Evolutionary conservation across 148 eudicot genomes (phyloP).

Genomic region (Chenopodium formosanum): DNA sequence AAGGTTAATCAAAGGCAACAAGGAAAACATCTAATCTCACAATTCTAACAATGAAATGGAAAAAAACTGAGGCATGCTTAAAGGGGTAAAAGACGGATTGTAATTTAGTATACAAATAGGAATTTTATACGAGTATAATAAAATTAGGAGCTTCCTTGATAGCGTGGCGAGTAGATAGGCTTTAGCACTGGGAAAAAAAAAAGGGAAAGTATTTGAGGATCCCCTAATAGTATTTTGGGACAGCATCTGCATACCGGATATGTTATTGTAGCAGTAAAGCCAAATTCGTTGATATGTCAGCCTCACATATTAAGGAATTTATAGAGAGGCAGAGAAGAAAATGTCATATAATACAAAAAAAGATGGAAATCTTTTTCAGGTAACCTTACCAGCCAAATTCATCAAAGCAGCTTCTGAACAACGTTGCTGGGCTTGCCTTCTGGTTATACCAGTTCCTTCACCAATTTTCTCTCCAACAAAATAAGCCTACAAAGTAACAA

Average conservation of each 20-base stretch:
- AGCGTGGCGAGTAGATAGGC: neutral
- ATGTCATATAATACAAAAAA: neutral
- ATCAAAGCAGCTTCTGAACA: conserved; percentile 89
- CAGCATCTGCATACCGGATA: neutral
- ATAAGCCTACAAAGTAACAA: conserved; percentile 41
- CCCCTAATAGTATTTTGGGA: neutral
- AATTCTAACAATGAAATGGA: neutral
- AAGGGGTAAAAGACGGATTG: neutral
- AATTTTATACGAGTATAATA: neutral
- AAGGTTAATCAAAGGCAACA: neutral
- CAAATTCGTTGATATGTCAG: neutral
- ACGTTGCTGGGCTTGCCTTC: conserved; percentile 87
- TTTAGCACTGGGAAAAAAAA: neutral
- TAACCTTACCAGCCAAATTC: conserved; percentile 63
- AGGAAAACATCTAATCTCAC: neutral
- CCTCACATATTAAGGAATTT: neutral
- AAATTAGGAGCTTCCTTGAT: neutral
- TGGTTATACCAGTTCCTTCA: conserved; percentile 71
- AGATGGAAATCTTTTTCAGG: neutral
- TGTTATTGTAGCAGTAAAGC: neutral
- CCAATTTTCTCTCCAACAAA: conserved; percentile 91
- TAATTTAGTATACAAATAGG: neutral
- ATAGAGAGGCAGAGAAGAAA: neutral
- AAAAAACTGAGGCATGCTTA: neutral
- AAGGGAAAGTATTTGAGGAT: too few species aligned